These are phyloP conservation scores for Amylostereum areolatum DNA, from an alignment of 1,284 basidiomycete genomes.

Conservation along the genomic window DNA sequence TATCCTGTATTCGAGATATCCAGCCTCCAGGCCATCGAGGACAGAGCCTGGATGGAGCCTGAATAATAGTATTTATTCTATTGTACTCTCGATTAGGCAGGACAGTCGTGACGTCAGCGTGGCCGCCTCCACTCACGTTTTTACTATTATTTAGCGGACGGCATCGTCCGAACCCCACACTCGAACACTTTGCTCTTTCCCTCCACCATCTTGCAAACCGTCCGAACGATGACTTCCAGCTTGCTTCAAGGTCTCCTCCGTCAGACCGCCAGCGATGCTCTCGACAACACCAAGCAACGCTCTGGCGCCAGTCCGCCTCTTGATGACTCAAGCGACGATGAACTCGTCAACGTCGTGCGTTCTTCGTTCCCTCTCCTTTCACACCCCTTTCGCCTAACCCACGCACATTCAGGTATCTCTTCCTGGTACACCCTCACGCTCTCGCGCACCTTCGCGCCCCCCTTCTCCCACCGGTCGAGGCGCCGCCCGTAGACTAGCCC, in stretches of 20 bases:
- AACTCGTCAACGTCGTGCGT: constrained; percentile 71
- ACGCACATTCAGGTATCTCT: constrained; percentile 45
- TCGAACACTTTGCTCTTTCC: too few species aligned
- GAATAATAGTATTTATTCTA: too few species aligned
- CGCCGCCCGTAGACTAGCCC: constrained; percentile 35
- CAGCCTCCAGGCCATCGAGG: too few species aligned
- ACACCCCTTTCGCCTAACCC: constrained; percentile 2
- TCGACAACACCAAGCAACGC: constrained; percentile 36
- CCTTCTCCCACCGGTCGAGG: constrained; percentile 43
- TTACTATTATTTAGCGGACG: too few species aligned
- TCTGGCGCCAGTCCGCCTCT: constrained; percentile 20
- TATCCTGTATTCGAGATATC: too few species aligned
- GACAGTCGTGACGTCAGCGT: too few species aligned
- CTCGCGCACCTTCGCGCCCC: constrained; percentile 24
- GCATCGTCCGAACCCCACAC: too few species aligned
- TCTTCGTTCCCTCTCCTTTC: constrained; percentile 4
- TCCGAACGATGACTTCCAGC: constrained; percentile 43
- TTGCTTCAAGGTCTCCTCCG: constrained; percentile 69
- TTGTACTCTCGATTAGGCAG: too few species aligned
- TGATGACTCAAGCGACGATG: constrained; percentile 66
- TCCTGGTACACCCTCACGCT: constrained; percentile 63
- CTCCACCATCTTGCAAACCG: not conserved
- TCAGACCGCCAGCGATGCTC: constrained; percentile 45
- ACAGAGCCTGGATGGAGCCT: too few species aligned
- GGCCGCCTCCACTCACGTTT: too few species aligned